phyloP scores from a whole-genome alignment of 176 grass and related monocot genomes.

The Phragmites australis region DNA sequence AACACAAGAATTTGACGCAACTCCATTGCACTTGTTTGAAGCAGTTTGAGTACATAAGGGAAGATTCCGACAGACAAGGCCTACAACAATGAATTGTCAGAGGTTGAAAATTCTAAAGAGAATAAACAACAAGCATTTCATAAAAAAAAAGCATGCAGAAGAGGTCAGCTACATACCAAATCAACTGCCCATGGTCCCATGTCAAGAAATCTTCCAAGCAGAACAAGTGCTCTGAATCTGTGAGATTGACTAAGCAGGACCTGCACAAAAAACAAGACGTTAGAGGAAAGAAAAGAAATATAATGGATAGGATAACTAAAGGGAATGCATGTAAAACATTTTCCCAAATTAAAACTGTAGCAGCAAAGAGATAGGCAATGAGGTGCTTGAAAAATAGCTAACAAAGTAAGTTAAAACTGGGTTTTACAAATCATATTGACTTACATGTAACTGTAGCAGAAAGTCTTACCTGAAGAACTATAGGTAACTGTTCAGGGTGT shows the following conservation, averaged over 20 bases:
- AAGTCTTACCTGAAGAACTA: slow-evolving; percentile 93
- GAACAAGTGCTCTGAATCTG: slow-evolving; percentile 93
- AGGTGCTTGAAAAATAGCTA: background rate
- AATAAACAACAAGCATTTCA: background rate
- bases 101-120: slow-evolving; percentile 23
- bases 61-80: slow-evolving; percentile 96
- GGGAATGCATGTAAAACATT: background rate
- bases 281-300: slow-evolving; percentile 14
- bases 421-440: slow-evolving; percentile 11
- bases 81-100: slow-evolving; percentile 46
- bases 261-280: slow-evolving; percentile 45
- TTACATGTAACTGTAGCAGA: background rate
- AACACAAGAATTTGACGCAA: slow-evolving; percentile 98
- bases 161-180: slow-evolving; percentile 58
- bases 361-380: background rate
- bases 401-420: slow-evolving; percentile 3
- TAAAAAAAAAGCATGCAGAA: slow-evolving; percentile 25
- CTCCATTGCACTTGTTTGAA: slow-evolving; percentile 93
- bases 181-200: slow-evolving; percentile 99
- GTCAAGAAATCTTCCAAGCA: slow-evolving; percentile 99
- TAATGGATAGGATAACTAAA: background rate
- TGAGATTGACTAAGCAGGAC: slow-evolving; percentile 96
- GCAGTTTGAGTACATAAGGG: slow-evolving; percentile 92
- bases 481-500: slow-evolving; percentile 91
- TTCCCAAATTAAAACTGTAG: background rate